Percentiles rank a stretch among this genome's conserved stretches.
Evolutionary conservation across 768 basidiomycete genomes (phyloP).

Genomic region (Coprinopsis cinerea): DNA sequence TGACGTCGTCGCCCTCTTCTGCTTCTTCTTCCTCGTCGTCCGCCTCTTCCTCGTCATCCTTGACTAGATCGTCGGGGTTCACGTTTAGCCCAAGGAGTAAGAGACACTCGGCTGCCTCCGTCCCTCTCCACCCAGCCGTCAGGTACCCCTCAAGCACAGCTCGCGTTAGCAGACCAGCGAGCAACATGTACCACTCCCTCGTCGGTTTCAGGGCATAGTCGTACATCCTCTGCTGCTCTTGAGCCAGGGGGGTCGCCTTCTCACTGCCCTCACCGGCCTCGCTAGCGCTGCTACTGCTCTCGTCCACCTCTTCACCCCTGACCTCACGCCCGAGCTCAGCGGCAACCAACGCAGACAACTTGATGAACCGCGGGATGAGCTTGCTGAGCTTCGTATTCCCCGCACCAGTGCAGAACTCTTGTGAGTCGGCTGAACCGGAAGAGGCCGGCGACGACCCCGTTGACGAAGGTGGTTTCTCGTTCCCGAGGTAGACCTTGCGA

Average conservation of each 20-base stretch:
- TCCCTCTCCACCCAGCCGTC: slow-evolving; percentile 73
- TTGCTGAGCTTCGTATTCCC: slow-evolving; percentile 62
- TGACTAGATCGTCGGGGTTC: slow-evolving; percentile 14
- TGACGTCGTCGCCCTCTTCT: slow-evolving; percentile 14
- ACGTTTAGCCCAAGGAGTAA: slow-evolving; percentile 65
- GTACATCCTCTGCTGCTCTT: slow-evolving; percentile 28
- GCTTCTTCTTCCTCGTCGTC: slow-evolving; percentile 12
- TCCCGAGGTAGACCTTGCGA: slow-evolving; percentile 30
- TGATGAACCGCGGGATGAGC: slow-evolving; percentile 65
- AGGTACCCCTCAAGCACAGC: slow-evolving; percentile 83
- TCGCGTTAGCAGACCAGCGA: slow-evolving; percentile 73
- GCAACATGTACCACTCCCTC: slow-evolving; percentile 75
- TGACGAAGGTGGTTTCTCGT: neutral
- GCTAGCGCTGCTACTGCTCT: slow-evolving; percentile 4
- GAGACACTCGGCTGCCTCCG: slow-evolving; percentile 62
- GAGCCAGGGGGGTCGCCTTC: too few species aligned
- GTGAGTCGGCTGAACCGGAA: neutral
- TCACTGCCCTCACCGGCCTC: neutral
- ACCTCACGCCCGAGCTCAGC: slow-evolving; percentile 72
- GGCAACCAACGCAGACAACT: slow-evolving; percentile 73
- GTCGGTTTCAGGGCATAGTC: slow-evolving; percentile 60
- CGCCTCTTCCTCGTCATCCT: slow-evolving; percentile 3
- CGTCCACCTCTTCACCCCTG: slow-evolving; percentile 43
- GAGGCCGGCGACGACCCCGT: neutral
- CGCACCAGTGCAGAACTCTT: slow-evolving; percentile 31